These are phyloP conservation scores for Torulaspora delbrueckii DNA, from an alignment of 805 yeast species.

Conservation along the genomic window DNA sequence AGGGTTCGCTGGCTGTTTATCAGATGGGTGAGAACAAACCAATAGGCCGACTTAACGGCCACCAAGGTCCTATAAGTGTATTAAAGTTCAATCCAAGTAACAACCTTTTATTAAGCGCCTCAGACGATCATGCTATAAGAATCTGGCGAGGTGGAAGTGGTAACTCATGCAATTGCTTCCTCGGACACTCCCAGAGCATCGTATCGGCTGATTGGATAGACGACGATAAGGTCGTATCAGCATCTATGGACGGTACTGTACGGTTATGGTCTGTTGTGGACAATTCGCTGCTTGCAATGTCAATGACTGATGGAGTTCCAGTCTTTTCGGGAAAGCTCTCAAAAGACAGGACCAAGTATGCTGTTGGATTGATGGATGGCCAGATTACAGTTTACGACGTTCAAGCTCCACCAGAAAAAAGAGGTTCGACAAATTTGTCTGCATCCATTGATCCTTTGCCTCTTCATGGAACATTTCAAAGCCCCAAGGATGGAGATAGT, in stretches of 20 bases:
- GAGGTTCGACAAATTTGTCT: conserved; percentile 10
- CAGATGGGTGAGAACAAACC: conserved; percentile 46
- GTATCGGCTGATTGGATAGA: conserved; percentile 54
- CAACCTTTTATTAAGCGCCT: conserved; percentile 62
- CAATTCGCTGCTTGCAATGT: conserved; percentile 25
- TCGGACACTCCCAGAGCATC: conserved; percentile 56
- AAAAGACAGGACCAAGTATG: conserved; percentile 45
- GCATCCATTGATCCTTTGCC: conserved; percentile 27
- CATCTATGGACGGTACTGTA: conserved; percentile 67
- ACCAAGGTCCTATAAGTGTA: conserved; percentile 51
- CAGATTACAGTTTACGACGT: conserved; percentile 51
- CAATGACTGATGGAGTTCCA: conserved; percentile 46
- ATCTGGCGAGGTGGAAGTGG: conserved; percentile 69
- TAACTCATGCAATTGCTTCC: conserved; percentile 44
- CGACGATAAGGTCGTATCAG: conserved; percentile 41
- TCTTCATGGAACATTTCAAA: conserved; percentile 24
- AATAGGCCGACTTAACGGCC: conserved; percentile 57
- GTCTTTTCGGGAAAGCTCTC: conserved; percentile 53
- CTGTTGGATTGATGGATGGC: conserved; percentile 65
- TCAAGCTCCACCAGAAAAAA: conserved; percentile 9
- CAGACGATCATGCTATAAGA: conserved; percentile 70
- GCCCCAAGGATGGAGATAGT: conserved; percentile 22
- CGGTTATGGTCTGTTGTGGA: conserved; percentile 57
- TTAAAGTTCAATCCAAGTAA: conserved; percentile 49
- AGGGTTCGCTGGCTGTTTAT: conserved; percentile 52